Conservation (phyloP, 208 protist species). For the Crithidia mellificae region DNA sequence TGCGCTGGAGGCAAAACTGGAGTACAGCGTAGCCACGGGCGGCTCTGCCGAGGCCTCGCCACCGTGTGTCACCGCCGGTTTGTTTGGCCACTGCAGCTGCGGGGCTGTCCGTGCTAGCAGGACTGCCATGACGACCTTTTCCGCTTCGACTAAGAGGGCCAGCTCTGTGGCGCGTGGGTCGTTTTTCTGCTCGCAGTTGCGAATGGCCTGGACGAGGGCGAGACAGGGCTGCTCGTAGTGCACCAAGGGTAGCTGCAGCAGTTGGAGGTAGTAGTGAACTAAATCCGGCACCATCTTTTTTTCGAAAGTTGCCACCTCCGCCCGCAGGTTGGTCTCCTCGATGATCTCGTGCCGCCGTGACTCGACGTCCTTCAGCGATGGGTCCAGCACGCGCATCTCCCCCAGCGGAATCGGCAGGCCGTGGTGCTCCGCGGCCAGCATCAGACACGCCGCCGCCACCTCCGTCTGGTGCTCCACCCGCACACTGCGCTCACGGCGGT, state of each 20-base stretch:
- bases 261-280: slow-evolving; percentile 60
- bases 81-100: slow-evolving; percentile 46
- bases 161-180: slow-evolving; percentile 24
- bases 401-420: slow-evolving; percentile 57
- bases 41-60: slow-evolving; percentile 22
- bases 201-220: slow-evolving; percentile 41
- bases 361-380: slow-evolving; percentile 59
- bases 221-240: slow-evolving; percentile 59
- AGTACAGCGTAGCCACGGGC: slow-evolving; percentile 43
- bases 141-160: slow-evolving; percentile 43
- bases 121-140: slow-evolving; percentile 56
- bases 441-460: slow-evolving; percentile 66
- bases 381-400: slow-evolving; percentile 69
- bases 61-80: slow-evolving; percentile 24
- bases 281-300: slow-evolving; percentile 47
- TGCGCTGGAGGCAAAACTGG: slow-evolving; percentile 63
- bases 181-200: slow-evolving; percentile 15
- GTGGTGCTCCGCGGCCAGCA: slow-evolving; percentile 61
- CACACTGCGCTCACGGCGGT: slow-evolving; percentile 53
- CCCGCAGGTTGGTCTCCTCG: slow-evolving; percentile 33
- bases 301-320: slow-evolving; percentile 40
- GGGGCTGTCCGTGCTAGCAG: slow-evolving; percentile 53
- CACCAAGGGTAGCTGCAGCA: slow-evolving; percentile 58
- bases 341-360: slow-evolving; percentile 56
- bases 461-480: slow-evolving; percentile 54